Base-by-base conservation (phyloP, 1,139 yeast species). In the Lodderomyces jiufengensis region DNA sequence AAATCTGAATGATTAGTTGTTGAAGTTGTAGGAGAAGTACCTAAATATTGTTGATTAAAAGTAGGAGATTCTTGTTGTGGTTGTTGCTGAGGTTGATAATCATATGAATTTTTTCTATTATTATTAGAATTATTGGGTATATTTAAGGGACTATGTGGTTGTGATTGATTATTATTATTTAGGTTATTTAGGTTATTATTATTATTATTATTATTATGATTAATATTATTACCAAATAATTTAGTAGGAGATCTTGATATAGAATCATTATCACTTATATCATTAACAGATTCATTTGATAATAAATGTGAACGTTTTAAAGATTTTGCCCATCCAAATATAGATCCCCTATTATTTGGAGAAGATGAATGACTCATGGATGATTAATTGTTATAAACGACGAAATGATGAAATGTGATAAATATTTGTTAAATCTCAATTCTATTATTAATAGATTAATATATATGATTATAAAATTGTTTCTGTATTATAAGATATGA, bases 321-420 rank as follows among this genome's bases (percentile, higher is more conserved):
- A 48, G 59, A 66, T 50, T 69, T 69, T 37, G 70, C 74, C 76
- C 76, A 70, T 9, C 75, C 76, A 46, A 70, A 63, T 15, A 70
- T 61, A 28, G 71, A 63, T 42, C 53, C 57, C 38, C 73, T 54
- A 48, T 64, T 67, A 31, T 58, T 62, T 9, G 73, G 73, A 7
- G 73, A 62, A 51, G 58, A 59, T 24, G 70, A 60, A 38, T 65
- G 72, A 49, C 67, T 64, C 73, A 66, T 66, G 23, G 31, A 30
- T 9, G 31, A 25, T 4, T 11, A 9, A 12, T 16, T 12, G 16
- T 25, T 12, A 25, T 7, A 25, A 25, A 25, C n/a, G n/a, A n/a
- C n/a, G n/a, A n/a, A n/a, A n/a, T n/a, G n/a, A n/a, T n/a, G n/a
- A n/a, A n/a, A n/a, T n/a, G n/a, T n/a, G n/a, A n/a, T n/a, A n/a